Percentiles rank a stretch among this genome's conserved stretches.
Conservation (phyloP, 1,284 basidiomycete species). For the Pisolithus thermaeus region DNA sequence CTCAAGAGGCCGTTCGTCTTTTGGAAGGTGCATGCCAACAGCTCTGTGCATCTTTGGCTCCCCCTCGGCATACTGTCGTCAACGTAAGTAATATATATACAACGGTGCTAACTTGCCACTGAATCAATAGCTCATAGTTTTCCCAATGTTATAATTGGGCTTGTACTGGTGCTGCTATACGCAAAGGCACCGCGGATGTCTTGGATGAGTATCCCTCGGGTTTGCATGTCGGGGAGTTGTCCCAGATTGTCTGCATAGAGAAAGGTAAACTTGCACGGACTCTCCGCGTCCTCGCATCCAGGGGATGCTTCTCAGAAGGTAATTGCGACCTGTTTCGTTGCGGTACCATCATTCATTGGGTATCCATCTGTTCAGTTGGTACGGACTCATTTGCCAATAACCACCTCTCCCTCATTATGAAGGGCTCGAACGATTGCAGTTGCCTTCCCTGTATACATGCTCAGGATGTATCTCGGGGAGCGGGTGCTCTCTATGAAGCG, state of each 20-base stretch:
- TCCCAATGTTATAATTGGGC: slow-evolving; percentile 21
- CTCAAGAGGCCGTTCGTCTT: slow-evolving; percentile 14
- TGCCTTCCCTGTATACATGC: slow-evolving; percentile 19
- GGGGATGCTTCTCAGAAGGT: slow-evolving; percentile 31
- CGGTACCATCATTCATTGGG: too few relatives aligned
- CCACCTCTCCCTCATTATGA: slow-evolving; percentile 29
- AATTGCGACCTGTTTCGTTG: slow-evolving; percentile 13
- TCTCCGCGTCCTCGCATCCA: slow-evolving; percentile 27
- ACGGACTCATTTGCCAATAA: slow-evolving; percentile 31
- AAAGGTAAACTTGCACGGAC: slow-evolving; percentile 24
- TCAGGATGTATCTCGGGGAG: slow-evolving; percentile 18
- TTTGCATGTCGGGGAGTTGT: slow-evolving; percentile 27
- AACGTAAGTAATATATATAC: slow-evolving; percentile 15
- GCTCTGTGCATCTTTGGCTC: slow-evolving; percentile 25
- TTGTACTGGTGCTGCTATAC: slow-evolving; percentile 19
- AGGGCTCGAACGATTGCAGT: slow-evolving; percentile 20
- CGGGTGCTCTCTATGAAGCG: slow-evolving; percentile 24
- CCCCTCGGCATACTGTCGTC: slow-evolving; percentile 21
- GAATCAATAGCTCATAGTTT: slow-evolving; percentile 5
- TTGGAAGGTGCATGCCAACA: slow-evolving; percentile 23
- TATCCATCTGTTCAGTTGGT: slow-evolving; percentile 14
- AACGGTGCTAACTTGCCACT: background rate
- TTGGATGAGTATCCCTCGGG: slow-evolving; percentile 21
- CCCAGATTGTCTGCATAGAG: slow-evolving; percentile 21
- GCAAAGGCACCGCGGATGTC: background rate